Evolutionary conservation across 139 green algal genomes (phyloP).

Genomic region (Pseudopediastrum boryanum): DNA sequence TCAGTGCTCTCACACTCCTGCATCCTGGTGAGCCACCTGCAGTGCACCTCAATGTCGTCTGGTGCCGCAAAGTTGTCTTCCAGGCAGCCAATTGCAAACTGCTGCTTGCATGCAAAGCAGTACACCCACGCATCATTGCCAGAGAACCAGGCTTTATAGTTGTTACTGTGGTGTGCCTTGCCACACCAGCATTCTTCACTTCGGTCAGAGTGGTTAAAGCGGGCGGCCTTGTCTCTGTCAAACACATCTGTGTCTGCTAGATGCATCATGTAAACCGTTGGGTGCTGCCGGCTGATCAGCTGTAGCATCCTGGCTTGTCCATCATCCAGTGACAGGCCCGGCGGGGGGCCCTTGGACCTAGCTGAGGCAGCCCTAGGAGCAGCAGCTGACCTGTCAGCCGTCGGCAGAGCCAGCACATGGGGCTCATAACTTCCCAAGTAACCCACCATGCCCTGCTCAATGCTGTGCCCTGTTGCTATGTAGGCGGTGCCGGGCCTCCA

Average conservation of each 20-base stretch:
- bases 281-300: not conserved
- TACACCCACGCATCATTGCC: not conserved
- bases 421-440: too few relatives aligned
- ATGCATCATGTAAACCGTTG: not conserved
- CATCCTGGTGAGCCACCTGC: not conserved
- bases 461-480: not conserved
- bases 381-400: too few relatives aligned
- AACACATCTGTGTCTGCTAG: not conserved
- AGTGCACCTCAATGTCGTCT: conserved; percentile 3
- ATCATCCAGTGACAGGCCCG: too few relatives aligned
- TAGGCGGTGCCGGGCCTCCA: not conserved
- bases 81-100: not conserved
- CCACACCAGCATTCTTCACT: not conserved
- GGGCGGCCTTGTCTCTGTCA: not conserved
- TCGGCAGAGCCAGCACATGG: too few relatives aligned
- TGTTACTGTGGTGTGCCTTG: conserved; percentile 9
- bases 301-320: not conserved
- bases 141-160: conserved; percentile 5
- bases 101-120: not conserved
- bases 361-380: too few relatives aligned
- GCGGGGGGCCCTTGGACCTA: too few relatives aligned
- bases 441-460: not conserved
- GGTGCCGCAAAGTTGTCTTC: not conserved
- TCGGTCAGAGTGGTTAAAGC: not conserved
- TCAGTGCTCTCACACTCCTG: too few relatives aligned